phyloP scores from a whole-genome alignment of 1,284 basidiomycete genomes.

The Apiotrichum gamsii region DNA sequence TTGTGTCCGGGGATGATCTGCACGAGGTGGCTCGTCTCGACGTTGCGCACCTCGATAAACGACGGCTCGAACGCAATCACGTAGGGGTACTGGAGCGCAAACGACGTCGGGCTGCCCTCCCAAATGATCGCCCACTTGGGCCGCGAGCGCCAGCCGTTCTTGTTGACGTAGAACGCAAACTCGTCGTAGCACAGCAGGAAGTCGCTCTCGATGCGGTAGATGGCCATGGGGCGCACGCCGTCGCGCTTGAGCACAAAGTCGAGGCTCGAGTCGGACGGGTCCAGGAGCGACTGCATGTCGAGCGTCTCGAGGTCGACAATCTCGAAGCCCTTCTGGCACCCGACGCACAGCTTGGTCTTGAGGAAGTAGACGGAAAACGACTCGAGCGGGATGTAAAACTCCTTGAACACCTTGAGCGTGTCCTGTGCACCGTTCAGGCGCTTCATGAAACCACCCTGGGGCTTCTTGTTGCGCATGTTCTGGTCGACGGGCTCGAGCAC shows the following conservation, averaged over 20 bases:
- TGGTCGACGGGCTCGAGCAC: conserved; percentile 94
- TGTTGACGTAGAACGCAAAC: conserved; percentile 98
- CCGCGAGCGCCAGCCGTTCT: conserved; percentile 85
- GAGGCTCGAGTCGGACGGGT: conserved; percentile 83
- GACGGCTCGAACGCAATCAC: conserved; percentile 94
- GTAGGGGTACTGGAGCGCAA: conserved; percentile 94
- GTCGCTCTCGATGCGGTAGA: conserved; percentile 94
- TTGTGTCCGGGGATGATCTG: conserved; percentile 94
- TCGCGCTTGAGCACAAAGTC: conserved; percentile 91
- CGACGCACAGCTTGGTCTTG: conserved; percentile 95
- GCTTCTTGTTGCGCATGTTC: conserved; percentile 75
- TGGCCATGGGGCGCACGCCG: conserved; percentile 86
- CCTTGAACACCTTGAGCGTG: conserved; percentile 89
- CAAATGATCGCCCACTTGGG: conserved; percentile 92
- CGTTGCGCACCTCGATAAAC: conserved; percentile 94
- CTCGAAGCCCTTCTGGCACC: conserved; percentile 97
- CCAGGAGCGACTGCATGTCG: conserved; percentile 92
- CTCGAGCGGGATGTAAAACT: conserved; percentile 98
- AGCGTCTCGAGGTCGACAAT: conserved; percentile 96
- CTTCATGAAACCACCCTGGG: conserved; percentile 76
- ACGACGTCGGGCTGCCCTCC: conserved; percentile 90
- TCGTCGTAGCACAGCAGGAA: conserved; percentile 98
- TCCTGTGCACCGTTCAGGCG: conserved; percentile 85
- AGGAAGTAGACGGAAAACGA: conserved; percentile 95
- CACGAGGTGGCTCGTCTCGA: conserved; percentile 83